Conservation (phyloP, 1,284 basidiomycete genomes). For the Hortiboletus rubellus region DNA sequence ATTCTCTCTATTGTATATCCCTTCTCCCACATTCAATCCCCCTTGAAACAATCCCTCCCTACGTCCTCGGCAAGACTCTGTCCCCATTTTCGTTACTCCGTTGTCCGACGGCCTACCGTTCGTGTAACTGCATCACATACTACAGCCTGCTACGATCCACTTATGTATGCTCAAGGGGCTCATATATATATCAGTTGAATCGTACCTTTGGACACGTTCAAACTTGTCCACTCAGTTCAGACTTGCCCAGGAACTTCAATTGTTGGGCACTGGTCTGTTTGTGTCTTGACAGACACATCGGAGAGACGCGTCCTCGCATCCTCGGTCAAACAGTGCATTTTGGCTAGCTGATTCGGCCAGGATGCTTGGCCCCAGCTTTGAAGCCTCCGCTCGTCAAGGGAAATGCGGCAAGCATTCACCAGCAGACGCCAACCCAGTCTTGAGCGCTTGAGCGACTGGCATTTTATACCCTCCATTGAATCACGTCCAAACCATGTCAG, state of each 20-base stretch:
- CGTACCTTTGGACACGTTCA: neutral
- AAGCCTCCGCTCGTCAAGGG: neutral
- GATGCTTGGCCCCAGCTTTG: neutral
- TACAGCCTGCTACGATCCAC: conserved; percentile 33
- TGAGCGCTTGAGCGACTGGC: too few species aligned
- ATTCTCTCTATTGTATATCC: conserved; percentile 7
- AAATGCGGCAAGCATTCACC: neutral
- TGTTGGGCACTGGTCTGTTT: neutral
- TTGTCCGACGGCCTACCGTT: conserved; percentile 30
- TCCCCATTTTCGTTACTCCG: conserved; percentile 4
- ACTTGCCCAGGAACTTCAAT: neutral
- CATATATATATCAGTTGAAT: neutral
- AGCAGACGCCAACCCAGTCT: too few species aligned
- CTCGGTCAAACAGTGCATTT: neutral
- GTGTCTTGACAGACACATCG: too few species aligned
- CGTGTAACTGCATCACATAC: conserved; percentile 30
- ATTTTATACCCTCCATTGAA: neutral
- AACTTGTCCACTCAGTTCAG: neutral
- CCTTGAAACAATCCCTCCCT: conserved; percentile 11
- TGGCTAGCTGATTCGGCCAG: neutral
- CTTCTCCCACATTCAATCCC: neutral
- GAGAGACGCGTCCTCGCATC: neutral
- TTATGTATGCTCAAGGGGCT: conserved; percentile 32
- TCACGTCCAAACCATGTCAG: neutral
- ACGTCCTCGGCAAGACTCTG: conserved; percentile 16